These are phyloP conservation scores for Leccinum pallidistipes DNA, from an alignment of 1,284 basidiomycete genomes.

Conservation along the genomic window DNA sequence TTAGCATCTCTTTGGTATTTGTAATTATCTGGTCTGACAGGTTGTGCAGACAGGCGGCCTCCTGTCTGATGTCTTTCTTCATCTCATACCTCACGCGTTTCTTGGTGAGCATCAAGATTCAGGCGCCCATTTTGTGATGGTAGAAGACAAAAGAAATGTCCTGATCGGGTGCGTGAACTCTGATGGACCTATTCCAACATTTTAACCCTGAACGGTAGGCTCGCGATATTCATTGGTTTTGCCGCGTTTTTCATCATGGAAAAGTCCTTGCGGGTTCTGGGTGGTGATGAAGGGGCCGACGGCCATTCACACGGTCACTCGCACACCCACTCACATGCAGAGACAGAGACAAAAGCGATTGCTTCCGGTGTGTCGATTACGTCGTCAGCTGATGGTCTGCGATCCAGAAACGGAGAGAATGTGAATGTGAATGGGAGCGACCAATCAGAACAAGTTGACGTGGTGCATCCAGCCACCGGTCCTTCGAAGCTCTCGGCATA, in stretches of 20 bases:
- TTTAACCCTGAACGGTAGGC: slow-evolving; percentile 41
- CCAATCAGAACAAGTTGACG: slow-evolving; percentile 22
- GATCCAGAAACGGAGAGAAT: slow-evolving; percentile 32
- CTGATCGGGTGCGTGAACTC: slow-evolving; percentile 65
- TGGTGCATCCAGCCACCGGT: slow-evolving; percentile 36
- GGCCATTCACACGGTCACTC: slow-evolving; percentile 62
- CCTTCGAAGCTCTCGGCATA: slow-evolving; percentile 85
- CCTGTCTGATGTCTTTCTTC: slow-evolving; percentile 87
- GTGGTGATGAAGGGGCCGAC: slow-evolving; percentile 53
- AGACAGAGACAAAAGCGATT: slow-evolving; percentile 26
- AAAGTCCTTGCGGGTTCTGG: slow-evolving; percentile 82
- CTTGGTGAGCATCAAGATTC: slow-evolving; percentile 80
- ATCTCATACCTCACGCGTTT: slow-evolving; percentile 87
- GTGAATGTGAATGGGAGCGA: slow-evolving; percentile 25
- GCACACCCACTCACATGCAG: slow-evolving; percentile 42
- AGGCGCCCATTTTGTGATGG: slow-evolving; percentile 71
- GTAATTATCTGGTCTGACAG: slow-evolving; percentile 20
- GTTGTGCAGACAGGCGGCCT: slow-evolving; percentile 77
- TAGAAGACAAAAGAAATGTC: slow-evolving; percentile 89
- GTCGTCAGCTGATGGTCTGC: slow-evolving; percentile 33
- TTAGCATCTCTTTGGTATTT: slow-evolving; percentile 38
- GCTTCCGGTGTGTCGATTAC: slow-evolving; percentile 38
- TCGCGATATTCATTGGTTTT: slow-evolving; percentile 83
- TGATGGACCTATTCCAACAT: slow-evolving; percentile 6
- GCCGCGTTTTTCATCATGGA: slow-evolving; percentile 89